These are phyloP conservation scores for Nothopassalora personata DNA, from an alignment of 2,329 filamentous ascomycete genomes.

Conservation along the genomic window DNA sequence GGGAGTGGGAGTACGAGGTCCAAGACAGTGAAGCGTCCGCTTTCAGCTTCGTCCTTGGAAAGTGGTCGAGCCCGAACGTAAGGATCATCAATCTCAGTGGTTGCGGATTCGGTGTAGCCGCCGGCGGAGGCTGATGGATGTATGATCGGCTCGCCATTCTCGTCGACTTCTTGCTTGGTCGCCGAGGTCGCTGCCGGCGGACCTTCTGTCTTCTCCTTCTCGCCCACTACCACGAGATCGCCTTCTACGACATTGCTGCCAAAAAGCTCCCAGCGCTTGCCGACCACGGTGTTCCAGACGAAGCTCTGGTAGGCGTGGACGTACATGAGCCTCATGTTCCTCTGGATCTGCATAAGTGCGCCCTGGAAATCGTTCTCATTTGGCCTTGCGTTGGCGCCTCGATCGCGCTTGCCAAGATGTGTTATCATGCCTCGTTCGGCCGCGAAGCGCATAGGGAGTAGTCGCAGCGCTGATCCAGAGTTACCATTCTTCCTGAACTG, in stretches of 20 bases:
- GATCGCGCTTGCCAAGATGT: constrained; percentile 55
- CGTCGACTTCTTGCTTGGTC: constrained; percentile 44
- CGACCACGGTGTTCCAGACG: constrained; percentile 85
- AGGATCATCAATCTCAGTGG: constrained; percentile 41
- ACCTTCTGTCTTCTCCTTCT: constrained; percentile 47
- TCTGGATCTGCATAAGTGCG: constrained; percentile 71
- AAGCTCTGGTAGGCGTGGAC: constrained; percentile 93
- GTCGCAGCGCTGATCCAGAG: constrained; percentile 52
- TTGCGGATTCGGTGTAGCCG: constrained; percentile 3
- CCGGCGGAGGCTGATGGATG: constrained; percentile 43
- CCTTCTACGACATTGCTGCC: constrained; percentile 72
- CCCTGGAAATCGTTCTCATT: constrained; percentile 68
- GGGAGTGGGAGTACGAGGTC: constrained; percentile 90
- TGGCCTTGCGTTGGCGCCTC: constrained; percentile 41
- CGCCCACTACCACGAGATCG: constrained; percentile 69
- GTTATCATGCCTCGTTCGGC: constrained; percentile 75
- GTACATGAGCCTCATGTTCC: constrained; percentile 86
- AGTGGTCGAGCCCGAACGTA: constrained; percentile 68
- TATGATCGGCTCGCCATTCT: constrained; percentile 62
- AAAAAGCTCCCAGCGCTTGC: constrained; percentile 71
- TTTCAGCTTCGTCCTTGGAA: constrained; percentile 69
- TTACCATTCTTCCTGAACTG: constrained; percentile 58
- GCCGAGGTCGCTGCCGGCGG: constrained; percentile 29
- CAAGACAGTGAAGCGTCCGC: constrained; percentile 72
- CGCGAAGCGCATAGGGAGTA: constrained; percentile 73